Percentiles rank a stretch among this genome's conserved stretches.
phyloP scores from a whole-genome alignment of 495 filamentous ascomycete species.

The Penicillium diatomitis region DNA sequence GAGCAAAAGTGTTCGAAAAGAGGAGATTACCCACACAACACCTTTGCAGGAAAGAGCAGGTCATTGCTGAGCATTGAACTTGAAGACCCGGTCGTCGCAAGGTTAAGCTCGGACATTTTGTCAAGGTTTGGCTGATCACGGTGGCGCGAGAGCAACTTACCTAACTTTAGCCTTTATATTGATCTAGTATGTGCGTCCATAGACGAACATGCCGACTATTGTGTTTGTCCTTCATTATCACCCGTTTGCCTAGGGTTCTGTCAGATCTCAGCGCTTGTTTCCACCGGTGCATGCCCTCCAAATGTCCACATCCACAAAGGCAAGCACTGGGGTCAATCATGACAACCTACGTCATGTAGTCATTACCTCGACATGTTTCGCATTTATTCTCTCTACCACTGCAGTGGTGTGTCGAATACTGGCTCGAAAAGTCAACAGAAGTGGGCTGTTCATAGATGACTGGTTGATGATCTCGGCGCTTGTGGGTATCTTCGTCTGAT shows the following conservation, averaged over 20 bases:
- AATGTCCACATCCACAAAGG: conserved; percentile 6
- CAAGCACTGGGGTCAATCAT: conserved; percentile 8
- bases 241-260: no score
- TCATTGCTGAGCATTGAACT: no score
- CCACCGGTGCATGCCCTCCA: background rate
- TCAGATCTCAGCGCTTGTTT: no score
- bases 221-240: background rate
- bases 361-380: conserved; percentile 18
- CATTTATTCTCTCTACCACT: conserved; percentile 16
- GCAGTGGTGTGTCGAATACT: conserved; percentile 16
- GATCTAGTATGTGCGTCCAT: no score
- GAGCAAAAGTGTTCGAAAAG: no score
- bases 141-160: no score
- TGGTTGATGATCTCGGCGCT: conserved; percentile 13
- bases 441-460: conserved; percentile 14
- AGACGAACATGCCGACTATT: background rate
- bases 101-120: no score
- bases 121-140: no score
- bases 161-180: no score
- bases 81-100: no score
- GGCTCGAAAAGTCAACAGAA: conserved; percentile 15
- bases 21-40: no score
- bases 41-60: no score
- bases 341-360: conserved; percentile 19
- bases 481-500: background rate